Conservation (phyloP, 139 green algal species). For the Tetraselmis chui region DNA sequence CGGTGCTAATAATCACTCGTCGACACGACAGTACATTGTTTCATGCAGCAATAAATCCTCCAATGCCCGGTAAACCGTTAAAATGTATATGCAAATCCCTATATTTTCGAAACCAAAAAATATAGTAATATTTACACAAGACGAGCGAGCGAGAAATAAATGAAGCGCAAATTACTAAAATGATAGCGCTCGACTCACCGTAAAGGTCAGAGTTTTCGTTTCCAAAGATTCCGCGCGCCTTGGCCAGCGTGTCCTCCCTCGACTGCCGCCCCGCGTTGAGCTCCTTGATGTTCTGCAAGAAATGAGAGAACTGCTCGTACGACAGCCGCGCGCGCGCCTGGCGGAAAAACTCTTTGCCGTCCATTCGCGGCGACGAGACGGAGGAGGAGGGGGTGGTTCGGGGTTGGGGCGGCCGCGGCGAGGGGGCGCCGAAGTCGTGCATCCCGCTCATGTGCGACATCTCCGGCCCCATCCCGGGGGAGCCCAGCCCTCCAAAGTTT, state of each 20-base stretch:
- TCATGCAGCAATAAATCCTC: too few relatives aligned
- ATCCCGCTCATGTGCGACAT: neutral
- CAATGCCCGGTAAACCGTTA: too few relatives aligned
- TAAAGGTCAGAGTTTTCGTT: slow-evolving; percentile 58
- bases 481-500: neutral
- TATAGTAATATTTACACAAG: too few relatives aligned
- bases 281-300: slow-evolving; percentile 71
- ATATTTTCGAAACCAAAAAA: too few relatives aligned
- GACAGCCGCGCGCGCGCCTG: slow-evolving; percentile 53
- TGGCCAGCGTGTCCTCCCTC: slow-evolving; percentile 57
- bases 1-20: too few relatives aligned
- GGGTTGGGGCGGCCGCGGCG: neutral
- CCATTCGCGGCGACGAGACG: slow-evolving; percentile 25
- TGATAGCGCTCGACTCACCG: slow-evolving; percentile 21
- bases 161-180: too few relatives aligned
- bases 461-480: neutral
- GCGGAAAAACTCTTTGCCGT: slow-evolving; percentile 63
- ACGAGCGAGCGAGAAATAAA: too few relatives aligned
- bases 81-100: too few relatives aligned
- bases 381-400: neutral
- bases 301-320: slow-evolving; percentile 71
- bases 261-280: slow-evolving; percentile 64
- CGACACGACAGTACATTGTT: too few relatives aligned
- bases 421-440: neutral
- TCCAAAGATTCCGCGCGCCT: slow-evolving; percentile 56